Percentiles rank a stretch among this genome's conserved stretches.
Conservation (phyloP, 148 eudicot genomes). For the Heliosperma pusillum region DNA sequence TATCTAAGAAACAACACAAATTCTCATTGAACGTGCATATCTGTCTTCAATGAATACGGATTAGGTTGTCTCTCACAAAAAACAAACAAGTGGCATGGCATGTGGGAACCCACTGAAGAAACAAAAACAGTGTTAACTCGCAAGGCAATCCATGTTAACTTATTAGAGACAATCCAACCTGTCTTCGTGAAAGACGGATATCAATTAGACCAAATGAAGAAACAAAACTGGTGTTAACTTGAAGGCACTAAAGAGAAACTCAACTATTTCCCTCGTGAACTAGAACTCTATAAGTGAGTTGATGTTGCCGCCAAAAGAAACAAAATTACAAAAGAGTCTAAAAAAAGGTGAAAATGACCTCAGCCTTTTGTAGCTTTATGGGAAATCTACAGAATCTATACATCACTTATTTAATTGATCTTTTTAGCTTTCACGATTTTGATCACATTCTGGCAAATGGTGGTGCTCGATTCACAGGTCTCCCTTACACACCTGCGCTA, state of each 20-base stretch:
- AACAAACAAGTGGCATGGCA: too few relatives aligned
- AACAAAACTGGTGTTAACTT: too few relatives aligned
- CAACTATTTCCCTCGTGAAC: slow-evolving; percentile 28
- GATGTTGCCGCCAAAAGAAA: slow-evolving; percentile 25
- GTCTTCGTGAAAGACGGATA: too few relatives aligned
- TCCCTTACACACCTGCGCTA: slow-evolving; percentile 2
- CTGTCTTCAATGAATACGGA: too few relatives aligned
- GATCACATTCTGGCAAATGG: slow-evolving; percentile 23
- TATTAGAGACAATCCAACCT: too few relatives aligned
- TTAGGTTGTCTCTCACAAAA: too few relatives aligned
- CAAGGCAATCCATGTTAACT: too few relatives aligned
- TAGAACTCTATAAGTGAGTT: slow-evolving; percentile 9
- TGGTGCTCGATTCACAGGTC: slow-evolving; percentile 25
- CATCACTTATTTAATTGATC: not conserved
- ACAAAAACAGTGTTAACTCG: too few relatives aligned
- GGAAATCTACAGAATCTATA: not conserved
- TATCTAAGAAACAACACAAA: too few relatives aligned
- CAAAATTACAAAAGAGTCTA: not conserved
- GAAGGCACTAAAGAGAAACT: not conserved
- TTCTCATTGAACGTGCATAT: too few relatives aligned
- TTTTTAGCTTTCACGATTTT: not conserved
- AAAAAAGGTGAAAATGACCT: slow-evolving; percentile 18
- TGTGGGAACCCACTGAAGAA: too few relatives aligned
- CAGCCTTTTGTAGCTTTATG: slow-evolving; percentile 15
- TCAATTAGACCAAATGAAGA: too few relatives aligned